Percentiles rank a stretch among this genome's conserved stretches.
These are phyloP conservation scores for Prorocentrum cordatum DNA, from an alignment of 169 alveolate species.

Conservation along the genomic window DNA sequence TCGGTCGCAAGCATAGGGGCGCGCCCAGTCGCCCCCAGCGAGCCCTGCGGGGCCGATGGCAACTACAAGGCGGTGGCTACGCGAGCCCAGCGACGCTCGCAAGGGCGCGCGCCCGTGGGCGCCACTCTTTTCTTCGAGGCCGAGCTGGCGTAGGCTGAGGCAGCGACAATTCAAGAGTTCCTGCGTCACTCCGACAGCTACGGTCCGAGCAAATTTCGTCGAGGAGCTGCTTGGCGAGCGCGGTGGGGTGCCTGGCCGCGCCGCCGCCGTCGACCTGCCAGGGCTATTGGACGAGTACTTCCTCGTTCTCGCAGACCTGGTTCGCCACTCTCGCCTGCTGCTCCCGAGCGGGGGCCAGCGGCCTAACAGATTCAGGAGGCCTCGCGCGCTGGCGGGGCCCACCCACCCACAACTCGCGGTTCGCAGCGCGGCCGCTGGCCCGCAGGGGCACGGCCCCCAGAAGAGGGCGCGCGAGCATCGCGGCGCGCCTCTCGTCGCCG, in stretches of 20 bases:
- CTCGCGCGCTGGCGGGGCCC: neutral
- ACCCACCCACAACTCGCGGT: neutral
- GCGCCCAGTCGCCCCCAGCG: no score
- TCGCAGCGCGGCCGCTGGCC: neutral
- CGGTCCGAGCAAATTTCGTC: no score
- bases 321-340: neutral
- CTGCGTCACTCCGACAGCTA: no score
- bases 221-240: neutral
- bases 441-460: neutral
- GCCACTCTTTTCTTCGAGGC: neutral
- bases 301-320: neutral
- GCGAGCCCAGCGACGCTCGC: neutral
- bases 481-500: neutral
- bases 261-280: neutral
- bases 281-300: neutral
- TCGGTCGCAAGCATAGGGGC: no score
- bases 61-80: no score
- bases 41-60: no score
- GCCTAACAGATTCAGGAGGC: neutral
- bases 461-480: neutral
- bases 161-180: no score
- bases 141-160: no score
- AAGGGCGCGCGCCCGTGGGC: neutral
- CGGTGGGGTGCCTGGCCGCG: neutral
- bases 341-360: neutral